Conservation (phyloP, 2,329 filamentous ascomycete species). For the Torrubiella hemipterigena region DNA sequence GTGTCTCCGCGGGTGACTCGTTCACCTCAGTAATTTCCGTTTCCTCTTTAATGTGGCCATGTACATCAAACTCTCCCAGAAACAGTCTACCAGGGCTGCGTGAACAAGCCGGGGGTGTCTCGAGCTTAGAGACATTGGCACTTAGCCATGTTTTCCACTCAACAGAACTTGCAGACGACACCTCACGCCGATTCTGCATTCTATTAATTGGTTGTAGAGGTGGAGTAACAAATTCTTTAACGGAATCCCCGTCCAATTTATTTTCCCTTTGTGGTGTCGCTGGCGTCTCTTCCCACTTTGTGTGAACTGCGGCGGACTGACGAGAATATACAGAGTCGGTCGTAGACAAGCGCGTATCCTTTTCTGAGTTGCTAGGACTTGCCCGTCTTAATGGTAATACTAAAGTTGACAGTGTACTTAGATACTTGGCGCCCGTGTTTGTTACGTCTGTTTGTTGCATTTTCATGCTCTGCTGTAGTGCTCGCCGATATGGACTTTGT, state of each 20-base stretch:
- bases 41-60: slow-evolving; percentile 33
- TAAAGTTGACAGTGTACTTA: slow-evolving; percentile 26
- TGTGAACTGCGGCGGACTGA: background rate
- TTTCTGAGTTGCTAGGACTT: slow-evolving; percentile 26
- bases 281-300: slow-evolving; percentile 11
- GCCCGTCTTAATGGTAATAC: slow-evolving; percentile 26
- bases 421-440: slow-evolving; percentile 20
- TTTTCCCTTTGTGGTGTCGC: background rate
- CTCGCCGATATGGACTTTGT: slow-evolving; percentile 42
- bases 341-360: slow-evolving; percentile 23
- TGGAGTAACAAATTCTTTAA: background rate
- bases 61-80: too few species aligned
- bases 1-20: too few species aligned
- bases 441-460: slow-evolving; percentile 14
- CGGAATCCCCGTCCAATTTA: slow-evolving; percentile 1
- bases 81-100: too few species aligned
- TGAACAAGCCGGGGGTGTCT: slow-evolving; percentile 17
- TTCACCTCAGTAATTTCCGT: too few species aligned
- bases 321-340: slow-evolving; percentile 38
- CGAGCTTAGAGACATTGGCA: slow-evolving; percentile 35
- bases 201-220: too few species aligned
- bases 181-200: slow-evolving; percentile 7
- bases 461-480: slow-evolving; percentile 33
- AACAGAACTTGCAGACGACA: slow-evolving; percentile 31
- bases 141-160: slow-evolving; percentile 46